phyloP scores from a whole-genome alignment of 2,329 filamentous ascomycete species.

The Ceratocystis harringtonii region DNA sequence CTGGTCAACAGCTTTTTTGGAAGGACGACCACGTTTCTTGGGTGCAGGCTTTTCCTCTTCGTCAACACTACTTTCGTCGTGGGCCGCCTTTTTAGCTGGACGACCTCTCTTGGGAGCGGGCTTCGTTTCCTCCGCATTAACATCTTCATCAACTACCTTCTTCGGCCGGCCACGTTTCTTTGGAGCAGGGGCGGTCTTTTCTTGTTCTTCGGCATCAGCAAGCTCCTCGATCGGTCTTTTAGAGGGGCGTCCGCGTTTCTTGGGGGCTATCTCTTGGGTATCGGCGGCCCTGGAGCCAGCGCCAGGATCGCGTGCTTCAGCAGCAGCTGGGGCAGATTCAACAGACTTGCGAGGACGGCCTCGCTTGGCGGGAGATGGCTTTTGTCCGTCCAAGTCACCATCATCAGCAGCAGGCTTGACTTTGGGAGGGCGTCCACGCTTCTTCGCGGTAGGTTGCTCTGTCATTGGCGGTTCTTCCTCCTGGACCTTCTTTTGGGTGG shows the following conservation, averaged over 20 bases:
- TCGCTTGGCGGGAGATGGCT: constrained; percentile 19
- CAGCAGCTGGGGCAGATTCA: neutral
- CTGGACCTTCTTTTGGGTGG: constrained; percentile 19
- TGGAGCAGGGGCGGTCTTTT: constrained; percentile 5
- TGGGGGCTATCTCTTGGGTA: constrained; percentile 3
- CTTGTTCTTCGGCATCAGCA: constrained; percentile 7
- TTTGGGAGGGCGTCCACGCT: constrained; percentile 12
- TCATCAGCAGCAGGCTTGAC: constrained; percentile 11
- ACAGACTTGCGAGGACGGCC: neutral
- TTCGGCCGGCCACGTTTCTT: constrained; percentile 12
- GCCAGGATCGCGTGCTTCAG: too few species aligned
- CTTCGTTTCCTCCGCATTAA: constrained; percentile 22
- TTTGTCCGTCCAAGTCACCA: neutral
- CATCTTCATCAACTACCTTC: constrained; percentile 5
- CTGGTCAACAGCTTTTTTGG: constrained; percentile 21
- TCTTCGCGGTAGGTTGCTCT: constrained; percentile 10
- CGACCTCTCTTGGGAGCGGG: constrained; percentile 7
- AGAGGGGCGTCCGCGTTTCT: constrained; percentile 14
- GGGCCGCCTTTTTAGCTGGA: constrained; percentile 20
- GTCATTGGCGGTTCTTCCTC: constrained; percentile 23
- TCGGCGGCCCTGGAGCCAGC: neutral
- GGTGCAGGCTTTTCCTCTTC: constrained; percentile 25
- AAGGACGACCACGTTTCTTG: constrained; percentile 22
- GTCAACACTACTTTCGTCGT: constrained; percentile 24
- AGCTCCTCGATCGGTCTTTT: constrained; percentile 9